Percentiles rank a stretch among this genome's conserved stretches.
phyloP scores from a whole-genome alignment of 306 rosid genomes.

The Canavalia gladiata region DNA sequence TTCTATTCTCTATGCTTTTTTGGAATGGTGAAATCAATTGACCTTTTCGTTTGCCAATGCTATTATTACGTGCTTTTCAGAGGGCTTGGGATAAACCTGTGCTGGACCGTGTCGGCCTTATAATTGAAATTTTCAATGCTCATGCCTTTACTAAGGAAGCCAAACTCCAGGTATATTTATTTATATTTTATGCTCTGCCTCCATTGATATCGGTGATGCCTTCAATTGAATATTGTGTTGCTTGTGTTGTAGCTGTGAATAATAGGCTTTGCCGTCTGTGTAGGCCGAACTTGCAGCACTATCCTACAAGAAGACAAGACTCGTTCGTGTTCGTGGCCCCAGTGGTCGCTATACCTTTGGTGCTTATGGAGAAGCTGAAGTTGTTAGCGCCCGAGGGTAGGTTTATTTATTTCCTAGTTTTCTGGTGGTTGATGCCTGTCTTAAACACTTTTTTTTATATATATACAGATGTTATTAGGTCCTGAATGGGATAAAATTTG shows the following conservation, averaged over 20 bases:
- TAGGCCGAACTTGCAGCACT: constrained; percentile 97
- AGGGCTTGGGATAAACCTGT: constrained; percentile 79
- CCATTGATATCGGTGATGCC: no score
- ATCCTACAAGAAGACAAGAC: constrained; percentile 85
- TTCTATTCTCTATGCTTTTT: not conserved
- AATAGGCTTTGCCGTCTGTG: constrained; percentile 15
- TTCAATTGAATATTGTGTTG: not conserved
- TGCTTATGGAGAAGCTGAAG: constrained; percentile 80
- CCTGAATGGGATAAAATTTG: not conserved
- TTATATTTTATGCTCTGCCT: no score
- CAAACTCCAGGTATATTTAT: constrained; percentile 72
- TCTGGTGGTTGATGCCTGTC: not conserved
- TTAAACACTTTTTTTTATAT: not conserved
- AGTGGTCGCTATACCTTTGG: constrained; percentile 87
- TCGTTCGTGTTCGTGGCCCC: constrained; percentile 74
- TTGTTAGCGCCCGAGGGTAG: constrained; percentile 95
- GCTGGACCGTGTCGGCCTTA: constrained; percentile 89
- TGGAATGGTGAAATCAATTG: constrained; percentile 36
- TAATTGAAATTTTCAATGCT: constrained; percentile 95
- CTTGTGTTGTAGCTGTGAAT: constrained; percentile 27
- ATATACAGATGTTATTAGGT: not conserved
- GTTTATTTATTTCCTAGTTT: constrained; percentile 32
- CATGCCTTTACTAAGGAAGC: constrained; percentile 93
- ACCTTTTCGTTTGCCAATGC: not conserved
- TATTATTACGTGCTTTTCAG: constrained; percentile 51